A percentile compares a stretch with the other conserved stretches of the same genome.
Evolutionary conservation across 1,284 basidiomycete genomes (phyloP).

Genomic region (Amylostereum areolatum): DNA sequence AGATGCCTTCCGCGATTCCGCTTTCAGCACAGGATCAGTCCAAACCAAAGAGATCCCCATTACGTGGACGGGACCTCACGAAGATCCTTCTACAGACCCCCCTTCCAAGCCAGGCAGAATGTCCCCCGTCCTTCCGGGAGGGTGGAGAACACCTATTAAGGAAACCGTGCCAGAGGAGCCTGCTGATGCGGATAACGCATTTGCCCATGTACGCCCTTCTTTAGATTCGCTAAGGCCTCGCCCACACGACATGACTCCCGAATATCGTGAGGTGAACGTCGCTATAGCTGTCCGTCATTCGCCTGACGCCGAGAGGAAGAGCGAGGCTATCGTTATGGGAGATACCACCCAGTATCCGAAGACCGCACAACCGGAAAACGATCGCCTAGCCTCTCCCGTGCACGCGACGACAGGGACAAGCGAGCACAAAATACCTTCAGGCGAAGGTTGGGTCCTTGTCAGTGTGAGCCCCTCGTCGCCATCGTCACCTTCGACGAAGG

Average conservation of each 20-base stretch:
- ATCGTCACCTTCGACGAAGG: slow-evolving; percentile 1
- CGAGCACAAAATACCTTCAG: slow-evolving; percentile 1
- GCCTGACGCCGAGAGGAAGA: slow-evolving; percentile 16
- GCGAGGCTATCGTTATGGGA: slow-evolving; percentile 16
- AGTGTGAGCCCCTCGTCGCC: slow-evolving; percentile 9
- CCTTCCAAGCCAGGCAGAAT: not conserved
- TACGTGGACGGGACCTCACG: slow-evolving; percentile 21
- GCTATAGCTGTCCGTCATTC: slow-evolving; percentile 12
- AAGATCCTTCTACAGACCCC: not conserved
- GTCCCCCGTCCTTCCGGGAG: not conserved
- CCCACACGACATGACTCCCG: slow-evolving; percentile 4
- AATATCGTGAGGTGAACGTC: slow-evolving; percentile 17
- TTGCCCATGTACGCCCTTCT: slow-evolving; percentile 1
- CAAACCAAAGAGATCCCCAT: slow-evolving; percentile 27
- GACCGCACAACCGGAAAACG: slow-evolving; percentile 9
- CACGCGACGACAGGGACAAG: not conserved
- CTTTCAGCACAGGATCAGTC: slow-evolving; percentile 24
- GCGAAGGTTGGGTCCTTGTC: slow-evolving; percentile 15
- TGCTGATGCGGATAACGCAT: slow-evolving; percentile 5
- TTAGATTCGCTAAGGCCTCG: not conserved
- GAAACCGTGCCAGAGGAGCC: not conserved
- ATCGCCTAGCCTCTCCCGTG: not conserved
- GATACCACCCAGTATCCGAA: no score
- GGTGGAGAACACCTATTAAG: not conserved
- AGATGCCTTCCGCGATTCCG: slow-evolving; percentile 30